A percentile compares a stretch with the other conserved stretches of the same genome.
phyloP scores from a whole-genome alignment of 192 early-diverging fungal species.

The Funneliformis mosseae region DNA sequence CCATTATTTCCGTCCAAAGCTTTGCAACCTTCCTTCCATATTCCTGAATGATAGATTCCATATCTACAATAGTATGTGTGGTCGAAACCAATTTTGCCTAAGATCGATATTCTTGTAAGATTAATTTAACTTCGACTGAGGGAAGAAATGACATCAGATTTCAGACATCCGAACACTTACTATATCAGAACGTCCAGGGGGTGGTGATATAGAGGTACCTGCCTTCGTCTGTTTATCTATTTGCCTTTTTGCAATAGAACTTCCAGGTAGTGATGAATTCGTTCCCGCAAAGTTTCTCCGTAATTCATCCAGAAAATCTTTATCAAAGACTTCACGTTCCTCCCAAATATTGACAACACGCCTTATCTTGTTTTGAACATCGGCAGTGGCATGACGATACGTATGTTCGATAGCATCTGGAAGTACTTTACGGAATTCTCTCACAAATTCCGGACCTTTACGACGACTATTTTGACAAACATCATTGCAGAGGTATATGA shows the following conservation, averaged over 20 bases:
- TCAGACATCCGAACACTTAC: neutral
- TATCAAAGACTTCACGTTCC: constrained; percentile 33
- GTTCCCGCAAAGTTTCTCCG: neutral
- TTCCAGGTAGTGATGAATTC: neutral
- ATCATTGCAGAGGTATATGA: constrained; percentile 35
- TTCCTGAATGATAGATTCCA: neutral
- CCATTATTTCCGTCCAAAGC: constrained; percentile 17
- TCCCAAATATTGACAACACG: constrained; percentile 36
- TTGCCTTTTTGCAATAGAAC: neutral
- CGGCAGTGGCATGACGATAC: constrained; percentile 19
- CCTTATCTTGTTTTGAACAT: constrained; percentile 13
- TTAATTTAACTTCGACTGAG: neutral
- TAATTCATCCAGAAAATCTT: constrained; percentile 29
- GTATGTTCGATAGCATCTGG: constrained; percentile 24
- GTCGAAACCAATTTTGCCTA: neutral
- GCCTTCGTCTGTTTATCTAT: neutral
- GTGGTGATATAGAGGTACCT: neutral
- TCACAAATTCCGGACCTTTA: constrained; percentile 32
- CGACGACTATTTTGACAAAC: constrained; percentile 35
- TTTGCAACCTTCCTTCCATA: neutral
- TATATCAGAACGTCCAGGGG: neutral
- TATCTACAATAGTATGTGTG: neutral
- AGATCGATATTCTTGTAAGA: neutral
- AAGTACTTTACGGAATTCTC: constrained; percentile 27
- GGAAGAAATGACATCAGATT: neutral